Evolutionary conservation across 352 stramenopile genomes (phyloP), one percentile per base, ranked within the genome.

Genomic region (Pythium coloratum): DNA sequence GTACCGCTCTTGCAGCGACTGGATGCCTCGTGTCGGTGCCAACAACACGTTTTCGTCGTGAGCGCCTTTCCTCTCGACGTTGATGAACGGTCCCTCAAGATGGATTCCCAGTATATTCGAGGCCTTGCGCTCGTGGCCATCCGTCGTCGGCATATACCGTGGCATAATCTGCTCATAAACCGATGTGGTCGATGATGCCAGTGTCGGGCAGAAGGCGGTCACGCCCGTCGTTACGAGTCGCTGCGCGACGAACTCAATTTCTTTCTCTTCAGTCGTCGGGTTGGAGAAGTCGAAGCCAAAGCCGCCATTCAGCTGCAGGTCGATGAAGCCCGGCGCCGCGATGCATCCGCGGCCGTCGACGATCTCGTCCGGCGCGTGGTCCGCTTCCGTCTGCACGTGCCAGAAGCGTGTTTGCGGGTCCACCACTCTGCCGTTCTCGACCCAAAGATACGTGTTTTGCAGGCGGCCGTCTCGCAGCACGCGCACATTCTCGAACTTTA

Each of bases 71-170:
- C 89, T 81, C 14, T 82, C 75, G 6, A 40, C 57, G 61, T 82
- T 92, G 71, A 98, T 96, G 73, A 97, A 97, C 18, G 92, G 92
- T 1, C 91, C 91, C 77, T 97, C 91, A 6, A 97, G 75, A 66
- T 97, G 91, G 46, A 96, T 69, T 0, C 91, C 91, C 33, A 97
- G 67, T 33, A 97, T 92, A 38, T 79, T 89, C 13, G 86, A 83
- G 2, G 73, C 81, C 33, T 74, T 69, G 46, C 70, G 64, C 24
- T 46, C 61, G 40, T 69, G 62, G 24, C 65, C 71, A 59, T 76
- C 78, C 1, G 51, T 77, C 26, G 73, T 84, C 56, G 66, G 74
- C 26, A 58, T 63, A 66, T 73, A 95, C 57, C 73, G 84, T 20
- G 72, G 63, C 54, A 95, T 59, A 3, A 95, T 66, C 28, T 67